Conservation (phyloP, 2,329 filamentous ascomycete genomes). For the Trichoderma hamatum region DNA sequence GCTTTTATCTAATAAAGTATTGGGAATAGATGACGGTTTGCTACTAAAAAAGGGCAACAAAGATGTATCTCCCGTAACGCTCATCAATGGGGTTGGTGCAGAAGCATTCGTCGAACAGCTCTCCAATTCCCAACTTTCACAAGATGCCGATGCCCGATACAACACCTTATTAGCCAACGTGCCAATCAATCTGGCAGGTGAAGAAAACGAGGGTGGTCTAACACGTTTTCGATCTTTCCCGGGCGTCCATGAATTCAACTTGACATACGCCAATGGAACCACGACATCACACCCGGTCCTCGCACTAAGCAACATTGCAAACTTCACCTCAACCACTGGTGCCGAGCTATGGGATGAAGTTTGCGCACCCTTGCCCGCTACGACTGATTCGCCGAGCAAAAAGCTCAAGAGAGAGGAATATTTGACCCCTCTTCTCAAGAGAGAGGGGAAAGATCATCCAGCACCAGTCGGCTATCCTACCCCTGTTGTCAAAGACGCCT, state of each 20-base stretch:
- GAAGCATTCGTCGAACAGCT: constrained; percentile 26
- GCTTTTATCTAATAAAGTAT: neutral
- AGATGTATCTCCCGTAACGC: constrained; percentile 25
- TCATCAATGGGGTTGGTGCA: constrained; percentile 30
- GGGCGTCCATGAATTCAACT: constrained; percentile 12
- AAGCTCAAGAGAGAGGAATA: neutral
- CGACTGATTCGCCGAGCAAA: neutral
- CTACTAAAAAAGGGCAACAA: neutral
- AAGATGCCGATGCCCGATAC: constrained; percentile 32
- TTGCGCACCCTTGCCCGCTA: neutral
- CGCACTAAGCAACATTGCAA: neutral
- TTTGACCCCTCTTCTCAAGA: neutral
- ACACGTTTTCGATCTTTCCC: neutral
- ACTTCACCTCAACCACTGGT: neutral
- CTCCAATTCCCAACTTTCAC: neutral
- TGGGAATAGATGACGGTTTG: neutral
- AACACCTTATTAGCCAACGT: constrained; percentile 4
- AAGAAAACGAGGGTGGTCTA: neutral
- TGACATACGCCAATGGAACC: constrained; percentile 16
- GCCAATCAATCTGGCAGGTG: neutral
- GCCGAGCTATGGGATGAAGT: neutral
- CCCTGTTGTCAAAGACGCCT: constrained; percentile 9
- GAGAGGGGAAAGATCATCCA: neutral
- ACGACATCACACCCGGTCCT: neutral
- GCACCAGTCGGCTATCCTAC: constrained; percentile 15